Conservation (phyloP, 208 protist genomes). For the Endotrypanum monterogeii region DNA sequence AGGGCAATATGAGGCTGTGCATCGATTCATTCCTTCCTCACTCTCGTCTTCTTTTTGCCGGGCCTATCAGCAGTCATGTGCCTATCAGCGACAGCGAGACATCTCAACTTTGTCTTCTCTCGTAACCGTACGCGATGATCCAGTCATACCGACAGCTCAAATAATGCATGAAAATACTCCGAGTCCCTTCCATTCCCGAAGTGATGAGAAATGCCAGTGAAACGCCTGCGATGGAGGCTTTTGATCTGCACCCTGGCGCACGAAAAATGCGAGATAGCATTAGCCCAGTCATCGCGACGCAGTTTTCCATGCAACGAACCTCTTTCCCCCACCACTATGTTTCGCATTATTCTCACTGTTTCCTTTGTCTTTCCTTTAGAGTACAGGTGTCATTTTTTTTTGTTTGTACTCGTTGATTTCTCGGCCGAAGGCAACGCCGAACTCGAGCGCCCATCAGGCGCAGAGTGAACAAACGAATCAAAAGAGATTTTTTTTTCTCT, state of each 20-base stretch:
- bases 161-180: background rate
- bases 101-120: background rate
- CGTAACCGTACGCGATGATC: too few species aligned
- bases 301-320: background rate
- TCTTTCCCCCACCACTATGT: too few species aligned
- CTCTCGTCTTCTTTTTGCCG: background rate
- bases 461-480: background rate
- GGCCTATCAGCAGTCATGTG: background rate
- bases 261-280: background rate
- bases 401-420: background rate
- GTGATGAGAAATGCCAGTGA: background rate
- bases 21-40: background rate
- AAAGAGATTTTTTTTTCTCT: background rate
- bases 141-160: background rate
- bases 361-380: too few species aligned
- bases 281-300: background rate
- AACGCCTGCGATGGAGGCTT: background rate
- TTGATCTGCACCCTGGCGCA: background rate
- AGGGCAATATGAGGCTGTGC: background rate
- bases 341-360: background rate
- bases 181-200: background rate
- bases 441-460: background rate
- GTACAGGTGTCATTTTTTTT: background rate
- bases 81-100: background rate
- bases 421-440: background rate